These are phyloP conservation scores for Pueraria montana DNA, from an alignment of 306 rosid species.

Conservation along the genomic window DNA sequence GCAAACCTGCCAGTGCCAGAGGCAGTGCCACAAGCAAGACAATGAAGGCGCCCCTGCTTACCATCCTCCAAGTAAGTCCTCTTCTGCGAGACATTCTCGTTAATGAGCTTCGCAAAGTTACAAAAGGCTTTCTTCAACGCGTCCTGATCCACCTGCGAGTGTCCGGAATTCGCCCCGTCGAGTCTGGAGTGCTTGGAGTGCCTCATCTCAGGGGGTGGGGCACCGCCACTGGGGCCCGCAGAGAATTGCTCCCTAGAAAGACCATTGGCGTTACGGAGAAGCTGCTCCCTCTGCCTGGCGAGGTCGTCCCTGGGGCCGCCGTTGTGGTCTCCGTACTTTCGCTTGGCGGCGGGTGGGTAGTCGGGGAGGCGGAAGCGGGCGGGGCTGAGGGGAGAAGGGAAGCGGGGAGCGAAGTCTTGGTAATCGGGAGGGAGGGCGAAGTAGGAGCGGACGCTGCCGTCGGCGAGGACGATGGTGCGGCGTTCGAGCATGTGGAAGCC, in stretches of 20 bases:
- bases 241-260: slow-evolving; percentile 51
- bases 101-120: slow-evolving; percentile 67
- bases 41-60: slow-evolving; percentile 78
- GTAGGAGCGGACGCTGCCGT: slow-evolving; percentile 90
- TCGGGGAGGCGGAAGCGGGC: slow-evolving; percentile 53
- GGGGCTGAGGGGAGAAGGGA: slow-evolving; percentile 45
- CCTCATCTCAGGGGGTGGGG: too few species aligned
- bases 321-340: slow-evolving; percentile 62
- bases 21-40: slow-evolving; percentile 84
- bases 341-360: slow-evolving; percentile 71
- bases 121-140: slow-evolving; percentile 79
- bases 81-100: slow-evolving; percentile 70
- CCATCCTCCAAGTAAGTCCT: slow-evolving; percentile 84
- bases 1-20: slow-evolving; percentile 74
- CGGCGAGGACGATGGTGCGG: slow-evolving; percentile 88
- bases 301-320: slow-evolving; percentile 54
- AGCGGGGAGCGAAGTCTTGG: slow-evolving; percentile 65
- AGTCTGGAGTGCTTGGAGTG: slow-evolving; percentile 68
- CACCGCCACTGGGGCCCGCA: slow-evolving; percentile 63
- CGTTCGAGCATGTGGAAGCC: slow-evolving; percentile 99
- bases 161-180: slow-evolving; percentile 53
- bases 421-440: slow-evolving; percentile 93
- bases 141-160: slow-evolving; percentile 71
- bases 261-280: slow-evolving; percentile 67
- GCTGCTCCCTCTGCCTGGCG: slow-evolving; percentile 64